phyloP scores from a whole-genome alignment of 2,329 filamentous ascomycete species.

The Pestalotiopsis sp. region DNA sequence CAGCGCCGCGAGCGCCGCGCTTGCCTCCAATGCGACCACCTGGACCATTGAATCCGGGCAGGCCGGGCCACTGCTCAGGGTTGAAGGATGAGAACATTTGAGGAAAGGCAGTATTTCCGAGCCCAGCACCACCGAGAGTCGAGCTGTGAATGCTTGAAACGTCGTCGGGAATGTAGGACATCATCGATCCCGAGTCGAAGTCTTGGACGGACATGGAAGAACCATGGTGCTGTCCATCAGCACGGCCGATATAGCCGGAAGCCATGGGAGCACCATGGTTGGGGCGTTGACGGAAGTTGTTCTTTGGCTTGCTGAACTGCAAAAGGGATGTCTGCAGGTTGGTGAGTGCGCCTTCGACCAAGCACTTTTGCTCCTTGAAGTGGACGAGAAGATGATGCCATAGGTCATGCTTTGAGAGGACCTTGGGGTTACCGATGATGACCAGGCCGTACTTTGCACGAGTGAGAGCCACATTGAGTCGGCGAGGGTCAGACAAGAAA shows the following conservation, averaged over 20 bases:
- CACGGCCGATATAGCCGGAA: slow-evolving; percentile 54
- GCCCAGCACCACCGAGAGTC: slow-evolving; percentile 81
- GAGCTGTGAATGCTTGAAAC: slow-evolving; percentile 95
- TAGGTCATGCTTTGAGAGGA: slow-evolving; percentile 94
- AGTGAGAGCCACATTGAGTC: slow-evolving; percentile 95
- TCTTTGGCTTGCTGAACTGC: slow-evolving; percentile 93
- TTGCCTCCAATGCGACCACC: slow-evolving; percentile 68
- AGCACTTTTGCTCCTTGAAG: slow-evolving; percentile 95
- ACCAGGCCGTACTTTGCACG: slow-evolving; percentile 96
- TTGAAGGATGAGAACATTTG: slow-evolving; percentile 95
- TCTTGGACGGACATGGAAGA: slow-evolving; percentile 49
- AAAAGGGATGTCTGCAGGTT: slow-evolving; percentile 95
- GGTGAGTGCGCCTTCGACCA: slow-evolving; percentile 92
- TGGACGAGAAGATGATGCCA: slow-evolving; percentile 96
- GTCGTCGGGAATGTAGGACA: slow-evolving; percentile 96
- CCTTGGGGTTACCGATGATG: slow-evolving; percentile 96
- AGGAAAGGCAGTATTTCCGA: slow-evolving; percentile 77
- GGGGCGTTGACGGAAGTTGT: slow-evolving; percentile 84
- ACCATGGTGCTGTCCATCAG: slow-evolving; percentile 40
- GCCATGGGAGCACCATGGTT: slow-evolving; percentile 78
- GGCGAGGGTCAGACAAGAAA: slow-evolving; percentile 95
- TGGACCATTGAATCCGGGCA: slow-evolving; percentile 63
- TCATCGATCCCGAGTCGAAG: slow-evolving; percentile 81
- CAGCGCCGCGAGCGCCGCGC: slow-evolving; percentile 66
- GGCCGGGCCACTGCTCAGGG: slow-evolving; percentile 82